These are phyloP conservation scores for Euphorbia peplus DNA, from an alignment of 345 rosid species.

Conservation along the genomic window DNA sequence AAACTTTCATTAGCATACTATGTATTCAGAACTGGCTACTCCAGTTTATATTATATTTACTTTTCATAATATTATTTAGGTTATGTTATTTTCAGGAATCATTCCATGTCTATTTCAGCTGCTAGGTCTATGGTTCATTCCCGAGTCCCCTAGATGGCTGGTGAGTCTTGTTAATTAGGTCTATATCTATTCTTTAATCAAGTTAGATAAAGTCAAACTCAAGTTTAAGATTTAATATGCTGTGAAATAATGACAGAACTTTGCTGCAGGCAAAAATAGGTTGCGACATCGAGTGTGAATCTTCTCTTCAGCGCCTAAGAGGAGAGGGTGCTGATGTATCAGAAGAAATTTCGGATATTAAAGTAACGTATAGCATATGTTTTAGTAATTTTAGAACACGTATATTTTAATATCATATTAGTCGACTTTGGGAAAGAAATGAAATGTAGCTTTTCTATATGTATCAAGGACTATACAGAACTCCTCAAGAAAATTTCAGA, in stretches of 20 bases:
- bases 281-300: slow-evolving; percentile 38
- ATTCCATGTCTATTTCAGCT: slow-evolving; percentile 35
- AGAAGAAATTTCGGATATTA: slow-evolving; percentile 47
- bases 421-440: not conserved
- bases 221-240: not conserved
- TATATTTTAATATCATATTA: no score
- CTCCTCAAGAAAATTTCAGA: slow-evolving; percentile 14
- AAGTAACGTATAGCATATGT: slow-evolving; percentile 18
- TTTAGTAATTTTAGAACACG: no score
- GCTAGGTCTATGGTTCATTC: slow-evolving; percentile 34
- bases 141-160: slow-evolving; percentile 62
- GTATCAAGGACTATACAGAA: slow-evolving; percentile 29
- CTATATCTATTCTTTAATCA: not conserved
- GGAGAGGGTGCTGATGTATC: slow-evolving; percentile 40
- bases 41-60: no score
- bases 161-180: slow-evolving; percentile 23
- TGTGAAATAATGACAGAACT: not conserved
- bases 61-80: no score
- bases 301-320: slow-evolving; percentile 39
- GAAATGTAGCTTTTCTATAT: not conserved
- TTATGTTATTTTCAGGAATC: slow-evolving; percentile 22
- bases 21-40: not conserved
- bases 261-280: slow-evolving; percentile 40
- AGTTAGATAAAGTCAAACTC: no score
- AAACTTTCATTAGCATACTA: not conserved